Percentiles rank a stretch among this genome's conserved stretches.
Conservation (phyloP, 2,329 filamentous ascomycete species). For the Hirsutella rhossiliensis region DNA sequence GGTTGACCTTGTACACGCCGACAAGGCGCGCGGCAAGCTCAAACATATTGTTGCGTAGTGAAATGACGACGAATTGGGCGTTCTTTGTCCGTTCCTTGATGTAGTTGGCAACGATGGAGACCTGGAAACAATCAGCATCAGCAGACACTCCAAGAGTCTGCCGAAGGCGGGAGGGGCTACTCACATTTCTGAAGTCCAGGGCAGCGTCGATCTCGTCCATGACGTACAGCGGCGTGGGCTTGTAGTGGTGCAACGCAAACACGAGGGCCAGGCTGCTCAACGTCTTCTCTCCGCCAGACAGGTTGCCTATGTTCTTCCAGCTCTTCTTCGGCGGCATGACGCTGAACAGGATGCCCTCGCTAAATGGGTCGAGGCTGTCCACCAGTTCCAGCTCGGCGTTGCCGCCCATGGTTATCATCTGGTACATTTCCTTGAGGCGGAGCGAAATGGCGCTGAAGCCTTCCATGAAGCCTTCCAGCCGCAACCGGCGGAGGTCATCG, state of each 20-base stretch:
- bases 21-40: conserved; percentile 91
- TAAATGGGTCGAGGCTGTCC: conserved; percentile 91
- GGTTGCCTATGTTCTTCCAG: conserved; percentile 98
- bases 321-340: conserved; percentile 99
- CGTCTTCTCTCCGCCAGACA: conserved; percentile 96
- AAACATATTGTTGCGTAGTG: conserved; percentile 98
- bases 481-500: conserved; percentile 80
- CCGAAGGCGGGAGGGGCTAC: conserved; percentile 25
- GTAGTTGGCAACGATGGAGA: conserved; percentile 95
- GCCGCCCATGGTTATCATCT: conserved; percentile 99
- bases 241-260: conserved; percentile 97
- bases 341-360: conserved; percentile 89
- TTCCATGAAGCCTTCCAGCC: conserved; percentile 96
- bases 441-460: conserved; percentile 91
- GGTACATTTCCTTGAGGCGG: conserved; percentile 98
- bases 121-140: conserved; percentile 32
- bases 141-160: conserved; percentile 1
- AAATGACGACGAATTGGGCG: conserved; percentile 98
- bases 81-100: conserved; percentile 99
- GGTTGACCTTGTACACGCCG: conserved; percentile 98
- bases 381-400: conserved; percentile 97
- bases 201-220: conserved; percentile 99
- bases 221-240: conserved; percentile 93
- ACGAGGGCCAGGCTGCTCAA: conserved; percentile 84
- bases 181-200: conserved; percentile 92